Base-by-base conservation (phyloP, 495 filamentous ascomycete genomes). In the Podospora pseudopauciseta region DNA sequence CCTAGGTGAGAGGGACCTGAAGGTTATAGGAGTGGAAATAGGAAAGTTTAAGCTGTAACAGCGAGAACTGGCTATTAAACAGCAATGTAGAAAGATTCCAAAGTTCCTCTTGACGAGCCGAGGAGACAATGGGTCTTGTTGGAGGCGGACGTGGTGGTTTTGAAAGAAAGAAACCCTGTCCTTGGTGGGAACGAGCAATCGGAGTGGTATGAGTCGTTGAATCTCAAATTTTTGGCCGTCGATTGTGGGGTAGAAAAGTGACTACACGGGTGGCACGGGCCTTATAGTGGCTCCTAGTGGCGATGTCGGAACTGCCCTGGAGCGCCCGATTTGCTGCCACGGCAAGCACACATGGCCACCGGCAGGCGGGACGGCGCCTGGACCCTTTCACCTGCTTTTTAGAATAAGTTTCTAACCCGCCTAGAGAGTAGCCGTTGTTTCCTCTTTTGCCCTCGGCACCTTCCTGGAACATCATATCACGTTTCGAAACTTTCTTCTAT, bases 221-320 rank as follows among this genome's bases (percentile, higher is more conserved):
- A 44, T 28, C 61, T 63, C 56, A 69, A 72, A 70, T 65, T 68
- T 72, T 69, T 63, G 66, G 56, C 58, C 34, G 3, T 56, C 3
- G 73, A 76, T 60, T 79, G 77, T 79, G 77, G 77, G 76, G 77
- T 79, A 67, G 16, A 30, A 30, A 1, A 58, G 27, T 7, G 60
- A 58, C 9, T 59, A 16, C n/a, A 20, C 30, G 32, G 34, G 11
- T 60, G 49, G 74, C 74, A 75, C 74, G 66, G 74, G 39, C 26
- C 67, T 64, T 27, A 67, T 11, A 18, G 32, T 58, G 74, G 58
- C 27, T 49, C 59, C 62, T 18, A 32, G 71, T 75, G 74, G 74
- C 74, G 74, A 75, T 73, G 74, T 75, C 74, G 74, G 74, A 69
- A 67, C n/a, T 32, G 2, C 23, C 19, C 53, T 13, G 5, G n/a